phyloP scores from a whole-genome alignment of 208 protist genomes.

The Trypanosoma mega region DNA sequence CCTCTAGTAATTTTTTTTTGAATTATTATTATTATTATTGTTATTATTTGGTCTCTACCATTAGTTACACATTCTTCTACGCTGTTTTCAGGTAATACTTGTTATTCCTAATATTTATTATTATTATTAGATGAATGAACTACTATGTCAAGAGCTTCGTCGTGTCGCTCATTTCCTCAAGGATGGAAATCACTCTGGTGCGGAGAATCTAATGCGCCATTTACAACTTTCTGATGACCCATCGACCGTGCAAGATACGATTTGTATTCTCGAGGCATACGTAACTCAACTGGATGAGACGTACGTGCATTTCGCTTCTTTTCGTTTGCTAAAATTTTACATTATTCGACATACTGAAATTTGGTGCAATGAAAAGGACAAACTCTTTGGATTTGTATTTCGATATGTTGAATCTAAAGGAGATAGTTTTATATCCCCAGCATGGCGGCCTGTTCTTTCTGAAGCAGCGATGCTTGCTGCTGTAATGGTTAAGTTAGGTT shows the following conservation, averaged over 20 bases:
- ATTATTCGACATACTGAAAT: constrained; percentile 34
- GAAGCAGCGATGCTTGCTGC: constrained; percentile 51
- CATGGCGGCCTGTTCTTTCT: constrained; percentile 61
- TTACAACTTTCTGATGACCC: constrained; percentile 37
- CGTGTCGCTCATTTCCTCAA: constrained; percentile 51
- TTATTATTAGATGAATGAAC: constrained; percentile 29
- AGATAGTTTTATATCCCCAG: constrained; percentile 25
- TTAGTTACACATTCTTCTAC: constrained; percentile 16
- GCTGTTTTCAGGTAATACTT: neutral
- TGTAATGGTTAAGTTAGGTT: constrained; percentile 72
- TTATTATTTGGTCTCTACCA: constrained; percentile 23
- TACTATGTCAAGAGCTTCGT: constrained; percentile 27
- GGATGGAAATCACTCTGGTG: constrained; percentile 52
- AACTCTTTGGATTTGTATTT: constrained; percentile 42
- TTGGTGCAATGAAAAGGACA: constrained; percentile 21
- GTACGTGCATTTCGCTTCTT: constrained; percentile 65
- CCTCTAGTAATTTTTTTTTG: constrained; percentile 1
- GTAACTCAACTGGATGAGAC: constrained; percentile 17
- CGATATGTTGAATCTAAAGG: constrained; percentile 31
- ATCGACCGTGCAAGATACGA: neutral
- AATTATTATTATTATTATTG: constrained; percentile 18
- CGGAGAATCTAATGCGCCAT: constrained; percentile 38
- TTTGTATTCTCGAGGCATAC: constrained; percentile 31
- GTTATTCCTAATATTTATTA: constrained; percentile 1
- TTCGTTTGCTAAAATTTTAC: constrained; percentile 60